Conservation (phyloP, 164 flowering plant genomes). For the Sextonia rubra region DNA sequence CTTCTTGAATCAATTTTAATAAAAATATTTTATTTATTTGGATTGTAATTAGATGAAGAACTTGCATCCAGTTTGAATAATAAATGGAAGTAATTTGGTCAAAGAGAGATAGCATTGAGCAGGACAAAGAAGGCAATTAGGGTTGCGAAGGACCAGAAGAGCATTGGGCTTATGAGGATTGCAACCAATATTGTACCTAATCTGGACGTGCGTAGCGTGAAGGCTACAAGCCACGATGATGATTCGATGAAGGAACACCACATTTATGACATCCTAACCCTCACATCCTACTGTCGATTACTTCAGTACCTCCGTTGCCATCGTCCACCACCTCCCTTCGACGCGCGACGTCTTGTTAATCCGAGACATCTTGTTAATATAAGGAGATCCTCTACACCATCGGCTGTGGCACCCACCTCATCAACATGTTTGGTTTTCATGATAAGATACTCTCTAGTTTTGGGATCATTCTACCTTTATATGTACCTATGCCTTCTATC, state of each 20-base stretch:
- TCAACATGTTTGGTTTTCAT: constrained; percentile 64
- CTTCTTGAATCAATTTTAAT: too few relatives aligned
- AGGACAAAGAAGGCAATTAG: constrained; percentile 69
- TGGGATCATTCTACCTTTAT: constrained; percentile 75
- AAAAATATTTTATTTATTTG: too few relatives aligned
- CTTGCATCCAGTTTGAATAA: not conserved
- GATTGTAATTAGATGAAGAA: too few relatives aligned
- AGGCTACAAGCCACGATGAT: constrained; percentile 74
- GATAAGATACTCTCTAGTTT: constrained; percentile 68
- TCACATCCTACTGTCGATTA: constrained; percentile 43
- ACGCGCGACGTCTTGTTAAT: too few relatives aligned
- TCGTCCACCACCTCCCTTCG: constrained; percentile 50
- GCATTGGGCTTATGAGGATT: constrained; percentile 75
- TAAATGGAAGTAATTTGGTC: not conserved
- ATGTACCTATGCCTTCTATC: constrained; percentile 52
- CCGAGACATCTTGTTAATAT: constrained; percentile 42
- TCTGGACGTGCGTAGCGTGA: constrained; percentile 67
- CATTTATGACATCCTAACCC: constrained; percentile 43
- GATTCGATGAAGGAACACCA: constrained; percentile 60
- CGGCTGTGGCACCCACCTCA: constrained; percentile 51
- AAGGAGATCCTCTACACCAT: constrained; percentile 54
- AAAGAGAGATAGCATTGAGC: constrained; percentile 43
- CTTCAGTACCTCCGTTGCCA: constrained; percentile 42
- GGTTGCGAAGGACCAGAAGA: constrained; percentile 82
- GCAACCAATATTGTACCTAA: constrained; percentile 62